Base-by-base conservation (phyloP, 768 basidiomycete species). In the Tubosaeta sp. region DNA sequence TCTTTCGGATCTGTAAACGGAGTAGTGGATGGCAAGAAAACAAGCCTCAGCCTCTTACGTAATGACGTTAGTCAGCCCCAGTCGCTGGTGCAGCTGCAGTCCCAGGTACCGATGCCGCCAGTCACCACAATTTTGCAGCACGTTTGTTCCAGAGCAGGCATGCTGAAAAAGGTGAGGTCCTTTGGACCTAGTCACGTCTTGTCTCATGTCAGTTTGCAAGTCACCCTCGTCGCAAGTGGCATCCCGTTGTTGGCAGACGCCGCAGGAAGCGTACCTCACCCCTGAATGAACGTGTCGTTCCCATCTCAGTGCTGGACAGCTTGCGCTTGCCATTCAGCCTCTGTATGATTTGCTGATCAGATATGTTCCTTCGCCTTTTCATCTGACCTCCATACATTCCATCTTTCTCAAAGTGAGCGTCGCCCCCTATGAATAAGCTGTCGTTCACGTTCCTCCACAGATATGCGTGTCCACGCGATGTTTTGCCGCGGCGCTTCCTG, bases 321-420 rank as follows among this genome's bases (percentile, higher is more conserved):
- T 22, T 3, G 22, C 22, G 3, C 22, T 22, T 3, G 22, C 22
- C 22, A 22, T 95, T 31, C 63, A 67, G 38, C 84, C 88, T 0
- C 72, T 94, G 1, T 72, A 70, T 46, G 65, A 77, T 58, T 77
- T 95, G 37, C 63, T 91, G 29, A 69, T 69, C 5, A 81, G 87
- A 57, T 91, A 85, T 59, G 71, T 84, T 0, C 79, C 78, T 6
- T 72, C 78, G 22, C 69, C 68, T 0, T 77, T 79, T 8, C 76
- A 82, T 62, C 76, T 91, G 26, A 90, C 90, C 0, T 74, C 84
- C 1, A 71, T 91, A 19, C 91, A 93, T 60, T 74, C 82, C 3
- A 69, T 84, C 26, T 86, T 90, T 59, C 64, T 91, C 33, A 76
- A 76, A 52, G 86, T 86, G 50, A 55, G 81, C 60, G 27, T 51